phyloP scores from a whole-genome alignment of 2,329 filamentous ascomycete genomes.

The Phoma sp. region DNA sequence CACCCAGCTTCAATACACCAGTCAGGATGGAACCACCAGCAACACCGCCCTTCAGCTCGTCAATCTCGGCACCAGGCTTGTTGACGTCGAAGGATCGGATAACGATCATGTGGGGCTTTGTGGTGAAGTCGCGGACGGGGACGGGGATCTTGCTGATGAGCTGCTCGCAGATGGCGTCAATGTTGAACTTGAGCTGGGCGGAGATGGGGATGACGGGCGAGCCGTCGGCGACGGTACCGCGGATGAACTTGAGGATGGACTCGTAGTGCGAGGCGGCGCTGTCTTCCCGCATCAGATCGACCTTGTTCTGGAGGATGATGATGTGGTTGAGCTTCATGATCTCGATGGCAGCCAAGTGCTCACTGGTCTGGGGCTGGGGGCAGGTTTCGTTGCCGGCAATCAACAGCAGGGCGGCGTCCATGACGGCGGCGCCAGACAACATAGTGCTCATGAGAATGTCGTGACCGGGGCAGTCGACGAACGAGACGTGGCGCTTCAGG shows the following conservation, averaged over 20 bases:
- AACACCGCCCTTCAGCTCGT: constrained; percentile 97
- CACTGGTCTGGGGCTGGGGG: constrained; percentile 96
- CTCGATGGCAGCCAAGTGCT: constrained; percentile 98
- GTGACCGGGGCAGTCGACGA: constrained; percentile 98
- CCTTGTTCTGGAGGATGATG: constrained; percentile 99
- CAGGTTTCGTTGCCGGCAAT: constrained; percentile 99
- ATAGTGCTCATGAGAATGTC: constrained; percentile 99
- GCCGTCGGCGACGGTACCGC: constrained; percentile 94
- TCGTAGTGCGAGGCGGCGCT: constrained; percentile 92
- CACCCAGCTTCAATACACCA: constrained; percentile 93
- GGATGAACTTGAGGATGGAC: constrained; percentile 97
- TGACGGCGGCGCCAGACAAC: constrained; percentile 98
- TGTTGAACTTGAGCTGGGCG: constrained; percentile 99
- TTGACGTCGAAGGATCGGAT: constrained; percentile 99
- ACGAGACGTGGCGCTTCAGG: constrained; percentile 71
- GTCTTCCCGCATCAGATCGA: constrained; percentile 97
- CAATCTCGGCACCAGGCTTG: constrained; percentile 98
- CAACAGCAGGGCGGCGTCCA: constrained; percentile 95
- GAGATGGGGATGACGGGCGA: constrained; percentile 96
- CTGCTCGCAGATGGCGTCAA: constrained; percentile 95
- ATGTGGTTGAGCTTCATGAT: constrained; percentile 99
- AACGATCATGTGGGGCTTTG: constrained; percentile 97
- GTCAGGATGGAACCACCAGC: constrained; percentile 96
- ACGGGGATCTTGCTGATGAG: constrained; percentile 95
- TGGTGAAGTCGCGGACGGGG: constrained; percentile 85